Percentiles rank a stretch among this genome's conserved stretches.
Conservation (phyloP, 345 rosid species). For the Salix caprea region DNA sequence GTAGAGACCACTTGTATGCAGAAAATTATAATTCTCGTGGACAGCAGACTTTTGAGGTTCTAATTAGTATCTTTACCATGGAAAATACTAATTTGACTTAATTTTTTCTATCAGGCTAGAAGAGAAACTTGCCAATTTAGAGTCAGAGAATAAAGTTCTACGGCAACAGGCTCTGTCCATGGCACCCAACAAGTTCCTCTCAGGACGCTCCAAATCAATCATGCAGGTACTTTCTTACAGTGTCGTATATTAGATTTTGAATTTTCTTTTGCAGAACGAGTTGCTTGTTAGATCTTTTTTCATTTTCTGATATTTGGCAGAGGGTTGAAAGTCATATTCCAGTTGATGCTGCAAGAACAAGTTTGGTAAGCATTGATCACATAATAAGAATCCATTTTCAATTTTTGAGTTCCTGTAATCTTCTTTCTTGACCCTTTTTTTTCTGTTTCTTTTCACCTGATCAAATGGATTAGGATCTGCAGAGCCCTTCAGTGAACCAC, state of each 20-base stretch:
- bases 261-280: not conserved
- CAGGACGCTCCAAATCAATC: constrained; percentile 87
- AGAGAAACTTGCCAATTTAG: constrained; percentile 74
- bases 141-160: constrained; percentile 87
- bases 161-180: constrained; percentile 91
- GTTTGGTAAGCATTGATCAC: constrained; percentile 39
- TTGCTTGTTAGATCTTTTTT: constrained; percentile 1
- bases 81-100: not conserved
- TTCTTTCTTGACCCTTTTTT: constrained; percentile 5
- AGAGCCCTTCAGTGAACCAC: constrained; percentile 63
- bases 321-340: constrained; percentile 67
- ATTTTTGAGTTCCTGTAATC: not conserved
- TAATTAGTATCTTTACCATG: not conserved
- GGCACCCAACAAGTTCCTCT: constrained; percentile 89
- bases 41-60: not conserved
- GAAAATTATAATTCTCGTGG: not conserved
- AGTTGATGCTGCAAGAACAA: constrained; percentile 44
- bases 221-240: constrained; percentile 51
- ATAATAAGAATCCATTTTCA: not conserved
- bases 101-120: constrained; percentile 56
- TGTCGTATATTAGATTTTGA: not conserved
- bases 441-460: constrained; percentile 1
- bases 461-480: constrained; percentile 57
- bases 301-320: constrained; percentile 39
- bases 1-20: not conserved